Conservation (phyloP, 1,284 basidiomycete genomes). For the Pascua guehoae region DNA sequence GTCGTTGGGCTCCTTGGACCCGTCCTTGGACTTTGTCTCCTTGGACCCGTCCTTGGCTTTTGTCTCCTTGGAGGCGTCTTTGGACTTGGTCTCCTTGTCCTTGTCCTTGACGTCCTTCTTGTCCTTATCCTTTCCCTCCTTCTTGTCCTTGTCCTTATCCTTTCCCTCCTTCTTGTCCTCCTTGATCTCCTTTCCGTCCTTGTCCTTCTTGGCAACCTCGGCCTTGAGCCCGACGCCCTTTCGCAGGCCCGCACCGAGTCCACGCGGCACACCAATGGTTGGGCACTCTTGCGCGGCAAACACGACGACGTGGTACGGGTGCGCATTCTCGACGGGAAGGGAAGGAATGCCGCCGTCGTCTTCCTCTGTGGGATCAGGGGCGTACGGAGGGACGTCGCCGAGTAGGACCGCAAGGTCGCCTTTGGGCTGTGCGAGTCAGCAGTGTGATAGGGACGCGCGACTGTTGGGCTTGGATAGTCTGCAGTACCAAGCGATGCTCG, state of each 20-base stretch:
- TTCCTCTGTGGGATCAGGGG: slow-evolving; percentile 21
- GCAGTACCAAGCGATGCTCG: too few species aligned
- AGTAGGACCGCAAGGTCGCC: slow-evolving; percentile 53
- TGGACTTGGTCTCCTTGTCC: slow-evolving; percentile 10
- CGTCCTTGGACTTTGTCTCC: slow-evolving; percentile 22
- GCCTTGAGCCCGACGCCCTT: slow-evolving; percentile 42
- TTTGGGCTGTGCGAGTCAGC: slow-evolving; percentile 38
- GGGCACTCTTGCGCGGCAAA: slow-evolving; percentile 53
- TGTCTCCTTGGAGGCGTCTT: slow-evolving; percentile 8
- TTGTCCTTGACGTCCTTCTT: slow-evolving; percentile 13
- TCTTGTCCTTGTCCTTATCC: slow-evolving; percentile 21
- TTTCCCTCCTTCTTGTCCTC: slow-evolving; percentile 14
- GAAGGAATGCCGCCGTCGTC: slow-evolving; percentile 21
- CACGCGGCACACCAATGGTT: slow-evolving; percentile 47
- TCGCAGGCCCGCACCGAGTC: slow-evolving; percentile 46
- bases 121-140: slow-evolving; percentile 10
- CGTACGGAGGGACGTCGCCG: slow-evolving; percentile 50
- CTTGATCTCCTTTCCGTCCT: slow-evolving; percentile 24
- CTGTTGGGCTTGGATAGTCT: too few species aligned
- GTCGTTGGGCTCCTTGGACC: slow-evolving; percentile 4
- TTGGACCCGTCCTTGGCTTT: slow-evolving; percentile 1
- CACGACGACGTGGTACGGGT: slow-evolving; percentile 55
- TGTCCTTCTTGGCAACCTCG: slow-evolving; percentile 25
- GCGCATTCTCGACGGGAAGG: slow-evolving; percentile 37
- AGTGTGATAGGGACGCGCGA: too few species aligned